A percentile compares a stretch with the other conserved stretches of the same genome.
Conservation (phyloP, 2,329 filamentous ascomycete genomes). For the Cladosporium sp. region DNA sequence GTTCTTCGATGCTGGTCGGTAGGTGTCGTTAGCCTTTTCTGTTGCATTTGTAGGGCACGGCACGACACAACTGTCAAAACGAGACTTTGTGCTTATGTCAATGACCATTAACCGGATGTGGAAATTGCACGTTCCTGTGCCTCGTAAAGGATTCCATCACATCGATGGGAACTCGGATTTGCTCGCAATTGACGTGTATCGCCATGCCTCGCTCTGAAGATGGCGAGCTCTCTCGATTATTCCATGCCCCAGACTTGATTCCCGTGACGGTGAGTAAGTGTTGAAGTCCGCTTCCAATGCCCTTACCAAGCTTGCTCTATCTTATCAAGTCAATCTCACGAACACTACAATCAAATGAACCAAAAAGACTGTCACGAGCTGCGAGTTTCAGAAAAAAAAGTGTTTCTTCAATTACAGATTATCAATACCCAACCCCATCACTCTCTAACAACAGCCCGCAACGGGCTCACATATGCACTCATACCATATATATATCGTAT, state of each 20-base stretch:
- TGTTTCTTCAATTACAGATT: constrained; percentile 17
- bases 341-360: background rate
- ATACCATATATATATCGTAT: constrained; percentile 13
- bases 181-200: background rate
- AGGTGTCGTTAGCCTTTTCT: background rate
- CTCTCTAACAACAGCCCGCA: background rate
- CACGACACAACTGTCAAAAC: background rate
- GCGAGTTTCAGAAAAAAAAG: background rate
- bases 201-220: background rate
- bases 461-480: constrained; percentile 12
- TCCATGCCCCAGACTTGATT: background rate
- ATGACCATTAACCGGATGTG: background rate
- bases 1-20: background rate
- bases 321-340: too few relatives aligned
- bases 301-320: too few relatives aligned
- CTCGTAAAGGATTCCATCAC: background rate
- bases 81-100: background rate
- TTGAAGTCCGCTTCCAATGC: too few relatives aligned
- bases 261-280: background rate
- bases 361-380: background rate
- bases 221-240: background rate
- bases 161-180: background rate
- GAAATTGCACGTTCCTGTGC: background rate
- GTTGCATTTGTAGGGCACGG: background rate
- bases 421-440: background rate